Conservation (phyloP, 352 stramenopile species). For the Lagenidium sp. region DNA sequence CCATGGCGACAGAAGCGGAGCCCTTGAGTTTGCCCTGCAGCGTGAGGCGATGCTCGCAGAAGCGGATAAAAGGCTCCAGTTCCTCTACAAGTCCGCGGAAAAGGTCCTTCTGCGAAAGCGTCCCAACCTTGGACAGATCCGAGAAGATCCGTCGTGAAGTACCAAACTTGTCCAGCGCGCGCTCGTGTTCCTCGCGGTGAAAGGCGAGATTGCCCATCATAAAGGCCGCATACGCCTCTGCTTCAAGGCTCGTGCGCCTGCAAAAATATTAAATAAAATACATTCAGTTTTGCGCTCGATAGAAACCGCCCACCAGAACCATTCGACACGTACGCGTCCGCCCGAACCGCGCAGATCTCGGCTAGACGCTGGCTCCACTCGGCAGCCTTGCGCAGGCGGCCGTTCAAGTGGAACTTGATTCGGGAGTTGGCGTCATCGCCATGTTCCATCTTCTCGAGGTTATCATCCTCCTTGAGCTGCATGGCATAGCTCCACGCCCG, state of each 20-base stretch:
- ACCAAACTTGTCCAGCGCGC: constrained; percentile 70
- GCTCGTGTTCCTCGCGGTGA: constrained; percentile 80
- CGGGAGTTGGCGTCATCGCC: constrained; percentile 79
- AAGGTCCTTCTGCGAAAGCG: constrained; percentile 71
- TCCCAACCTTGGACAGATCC: constrained; percentile 75
- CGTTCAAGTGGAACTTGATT: constrained; percentile 86
- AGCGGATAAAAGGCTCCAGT: constrained; percentile 78
- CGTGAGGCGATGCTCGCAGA: constrained; percentile 71
- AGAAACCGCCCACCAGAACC: too few species aligned
- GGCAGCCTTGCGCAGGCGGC: constrained; percentile 77
- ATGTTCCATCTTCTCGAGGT: constrained; percentile 79
- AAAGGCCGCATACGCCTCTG: constrained; percentile 81
- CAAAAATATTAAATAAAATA: not conserved
- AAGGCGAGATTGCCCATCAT: constrained; percentile 86
- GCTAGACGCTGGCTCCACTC: constrained; percentile 83
- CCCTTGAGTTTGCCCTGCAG: constrained; percentile 43
- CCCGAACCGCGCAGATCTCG: constrained; percentile 59
- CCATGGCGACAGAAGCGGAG: constrained; percentile 22
- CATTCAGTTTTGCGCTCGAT: not conserved
- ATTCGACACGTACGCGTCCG: constrained; percentile 71
- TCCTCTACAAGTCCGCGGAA: constrained; percentile 62
- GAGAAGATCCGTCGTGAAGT: constrained; percentile 80
- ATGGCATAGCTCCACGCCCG: constrained; percentile 88
- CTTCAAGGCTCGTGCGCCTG: constrained; percentile 81
- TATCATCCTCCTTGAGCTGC: constrained; percentile 87